phyloP scores from a whole-genome alignment of 2,329 filamentous ascomycete species.

The Scedosporium aurantiacum region DNA sequence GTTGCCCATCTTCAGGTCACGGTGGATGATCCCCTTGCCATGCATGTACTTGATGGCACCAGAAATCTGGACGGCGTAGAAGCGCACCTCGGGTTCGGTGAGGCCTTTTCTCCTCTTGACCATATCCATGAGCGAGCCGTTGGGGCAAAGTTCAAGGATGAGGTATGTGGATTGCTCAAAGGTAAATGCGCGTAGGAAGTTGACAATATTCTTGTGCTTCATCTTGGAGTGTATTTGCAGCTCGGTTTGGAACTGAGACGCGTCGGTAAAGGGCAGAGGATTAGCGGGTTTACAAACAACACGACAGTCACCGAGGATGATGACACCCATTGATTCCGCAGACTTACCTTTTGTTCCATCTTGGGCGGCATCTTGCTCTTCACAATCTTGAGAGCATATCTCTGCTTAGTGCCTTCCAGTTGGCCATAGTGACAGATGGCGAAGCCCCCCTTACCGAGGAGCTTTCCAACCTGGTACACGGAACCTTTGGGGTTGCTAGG shows the following conservation, averaged over 20 bases:
- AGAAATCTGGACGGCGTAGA: constrained; percentile 88
- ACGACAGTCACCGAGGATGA: neutral
- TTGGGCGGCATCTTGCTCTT: constrained; percentile 72
- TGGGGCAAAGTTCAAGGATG: constrained; percentile 85
- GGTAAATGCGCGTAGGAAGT: constrained; percentile 88
- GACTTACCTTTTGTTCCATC: constrained; percentile 67
- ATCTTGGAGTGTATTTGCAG: constrained; percentile 98
- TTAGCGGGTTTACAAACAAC: neutral
- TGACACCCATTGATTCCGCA: no score
- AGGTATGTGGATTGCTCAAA: constrained; percentile 86
- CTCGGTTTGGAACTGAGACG: constrained; percentile 58
- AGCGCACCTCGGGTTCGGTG: constrained; percentile 86
- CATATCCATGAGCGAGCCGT: constrained; percentile 96
- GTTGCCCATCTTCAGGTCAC: constrained; percentile 96
- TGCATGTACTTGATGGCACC: constrained; percentile 98
- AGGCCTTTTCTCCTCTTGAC: constrained; percentile 84
- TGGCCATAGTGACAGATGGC: constrained; percentile 70
- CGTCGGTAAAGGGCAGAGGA: constrained; percentile 11
- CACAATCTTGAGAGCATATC: constrained; percentile 71
- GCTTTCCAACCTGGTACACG: constrained; percentile 61
- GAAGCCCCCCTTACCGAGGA: constrained; percentile 73
- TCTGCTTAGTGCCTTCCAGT: constrained; percentile 52
- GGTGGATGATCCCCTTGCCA: constrained; percentile 86
- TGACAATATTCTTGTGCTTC: constrained; percentile 88
- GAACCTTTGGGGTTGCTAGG: constrained; percentile 58